Percentiles rank a stretch among this genome's conserved stretches.
Conservation (phyloP, 257 asterid species). For the Sherardia arvensis region DNA sequence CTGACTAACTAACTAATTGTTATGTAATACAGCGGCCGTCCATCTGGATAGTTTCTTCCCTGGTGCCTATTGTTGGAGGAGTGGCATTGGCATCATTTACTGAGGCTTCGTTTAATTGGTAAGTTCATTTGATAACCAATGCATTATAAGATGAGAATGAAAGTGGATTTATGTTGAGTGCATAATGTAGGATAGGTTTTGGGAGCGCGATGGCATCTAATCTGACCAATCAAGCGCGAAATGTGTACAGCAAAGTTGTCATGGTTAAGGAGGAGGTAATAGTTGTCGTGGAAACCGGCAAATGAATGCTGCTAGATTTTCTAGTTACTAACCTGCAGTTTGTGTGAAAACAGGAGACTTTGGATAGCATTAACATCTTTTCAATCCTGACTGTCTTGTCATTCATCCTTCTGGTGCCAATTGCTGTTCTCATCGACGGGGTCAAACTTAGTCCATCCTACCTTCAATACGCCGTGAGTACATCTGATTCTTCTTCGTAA, state of each 20-base stretch:
- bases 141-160: too few relatives aligned
- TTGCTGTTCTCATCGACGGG: conserved; percentile 62
- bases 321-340: neutral
- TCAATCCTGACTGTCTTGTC: conserved; percentile 65
- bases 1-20: neutral
- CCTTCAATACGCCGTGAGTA: conserved; percentile 56
- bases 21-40: conserved; percentile 81
- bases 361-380: conserved; percentile 82
- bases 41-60: conserved; percentile 56
- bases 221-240: conserved; percentile 78
- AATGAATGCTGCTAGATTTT: neutral
- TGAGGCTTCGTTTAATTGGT: conserved; percentile 90
- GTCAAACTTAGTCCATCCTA: conserved; percentile 62
- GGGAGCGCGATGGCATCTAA: conserved; percentile 95
- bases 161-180: neutral
- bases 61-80: conserved; percentile 82
- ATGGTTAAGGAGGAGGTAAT: conserved; percentile 74
- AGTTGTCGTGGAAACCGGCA: neutral
- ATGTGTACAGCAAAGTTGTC: conserved; percentile 68
- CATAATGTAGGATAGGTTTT: conserved; percentile 63
- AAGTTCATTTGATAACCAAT: conserved; percentile 2
- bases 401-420: conserved; percentile 51
- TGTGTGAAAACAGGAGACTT: conserved; percentile 45
- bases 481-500: neutral
- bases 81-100: conserved; percentile 88